phyloP scores from a whole-genome alignment of 441 rosid genomes.

The Codiaeum variegatum region DNA sequence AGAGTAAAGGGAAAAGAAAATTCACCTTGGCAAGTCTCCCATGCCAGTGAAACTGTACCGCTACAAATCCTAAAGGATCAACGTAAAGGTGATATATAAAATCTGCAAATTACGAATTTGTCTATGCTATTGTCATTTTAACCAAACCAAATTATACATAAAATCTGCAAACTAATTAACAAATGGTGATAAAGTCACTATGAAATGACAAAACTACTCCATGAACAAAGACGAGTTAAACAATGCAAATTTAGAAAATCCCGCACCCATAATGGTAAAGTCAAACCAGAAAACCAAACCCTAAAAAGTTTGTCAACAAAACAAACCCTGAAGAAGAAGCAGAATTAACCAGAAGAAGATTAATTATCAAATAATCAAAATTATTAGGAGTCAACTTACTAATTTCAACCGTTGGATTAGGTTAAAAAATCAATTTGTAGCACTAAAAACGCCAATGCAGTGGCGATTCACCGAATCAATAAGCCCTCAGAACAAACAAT shows the following conservation, averaged over 20 bases:
- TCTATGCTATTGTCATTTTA: too few relatives aligned
- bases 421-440: not conserved
- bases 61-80: not conserved
- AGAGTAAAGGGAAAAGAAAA: not conserved
- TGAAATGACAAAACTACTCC: constrained; percentile 7
- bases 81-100: not conserved
- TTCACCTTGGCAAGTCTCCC: constrained; percentile 34
- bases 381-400: not conserved
- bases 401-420: not conserved
- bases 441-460: not conserved
- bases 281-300: not conserved
- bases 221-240: not conserved
- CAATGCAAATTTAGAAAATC: not conserved
- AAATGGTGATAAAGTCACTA: too few relatives aligned
- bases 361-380: not conserved
- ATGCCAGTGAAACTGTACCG: constrained; percentile 10
- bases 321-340: not conserved
- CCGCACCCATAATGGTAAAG: constrained; percentile 4
- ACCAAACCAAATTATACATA: too few relatives aligned
- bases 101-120: not conserved
- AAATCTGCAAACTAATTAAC: too few relatives aligned
- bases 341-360: not conserved
- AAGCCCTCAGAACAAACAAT: not conserved
- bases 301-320: not conserved
- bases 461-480: not conserved